Base-by-base conservation (phyloP, 805 yeast genomes). In the Cyberlindnera mycetangii region DNA sequence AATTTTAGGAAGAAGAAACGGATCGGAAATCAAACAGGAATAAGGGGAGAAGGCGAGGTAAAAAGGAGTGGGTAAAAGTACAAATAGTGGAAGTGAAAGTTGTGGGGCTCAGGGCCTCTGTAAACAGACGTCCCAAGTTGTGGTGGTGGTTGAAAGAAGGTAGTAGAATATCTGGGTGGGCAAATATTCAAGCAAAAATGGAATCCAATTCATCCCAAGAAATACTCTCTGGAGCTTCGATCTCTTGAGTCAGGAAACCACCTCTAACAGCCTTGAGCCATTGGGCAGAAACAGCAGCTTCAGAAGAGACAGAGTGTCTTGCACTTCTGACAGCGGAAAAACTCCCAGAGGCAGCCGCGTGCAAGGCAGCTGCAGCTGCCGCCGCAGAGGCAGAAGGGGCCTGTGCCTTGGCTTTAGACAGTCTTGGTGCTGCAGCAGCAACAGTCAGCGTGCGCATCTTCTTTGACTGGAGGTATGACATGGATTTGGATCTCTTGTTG, bases 371-470 rank as follows among this genome's bases (percentile, higher is more conserved):
- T 12, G 83, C 85, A 1, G 85, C 84, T 8, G 85, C 85, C 9
- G 85, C 85, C 7, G 86, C 83, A 46, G 72, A 72, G 10, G 85
- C 81, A 31, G 79, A 69, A 48, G 75, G 79, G 10, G 38, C 15
- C 7, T 79, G 70, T 42, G 76, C 65, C 5, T 81, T 74, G 27
- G 76, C 70, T 51, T 79, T 77, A n/a, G 89, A 83, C 10, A 84
- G 76, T 56, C 92, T 71, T 45, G 93, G 93, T 27, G 92, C 87
- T 20, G 88, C 89, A 11, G 89, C 89, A 18, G 92, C 92, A 16
- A 88, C 88, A 12, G 92, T 84, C 36, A 59, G 32, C 15, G 62
- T 48, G 19, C 70, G 70, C 37, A 72, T 65, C 60, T 75, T 76
- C 61, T 81, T 80, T 49, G 70, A 66, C 37, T 75, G 69, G 44